Percentiles rank a stretch among this genome's conserved stretches.
Conservation (phyloP, 2,329 filamentous ascomycete species). For the Parastagonospora nodorum region DNA sequence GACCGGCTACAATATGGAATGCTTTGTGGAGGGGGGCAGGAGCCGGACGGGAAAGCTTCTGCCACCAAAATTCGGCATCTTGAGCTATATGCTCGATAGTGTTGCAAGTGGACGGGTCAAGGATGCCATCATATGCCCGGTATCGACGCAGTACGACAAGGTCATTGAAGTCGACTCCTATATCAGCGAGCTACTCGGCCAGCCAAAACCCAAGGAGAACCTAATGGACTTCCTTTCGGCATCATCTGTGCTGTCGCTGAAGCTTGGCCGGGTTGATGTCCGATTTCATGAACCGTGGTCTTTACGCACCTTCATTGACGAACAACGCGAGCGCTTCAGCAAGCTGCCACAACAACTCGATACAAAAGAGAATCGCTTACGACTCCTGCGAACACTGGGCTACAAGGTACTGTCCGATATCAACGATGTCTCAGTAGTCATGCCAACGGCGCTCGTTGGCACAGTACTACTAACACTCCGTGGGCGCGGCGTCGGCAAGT, state of each 20-base stretch:
- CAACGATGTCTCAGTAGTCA: slow-evolving; percentile 94
- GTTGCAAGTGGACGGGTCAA: slow-evolving; percentile 85
- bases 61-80: slow-evolving; percentile 92
- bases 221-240: slow-evolving; percentile 85
- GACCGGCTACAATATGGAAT: slow-evolving; percentile 92
- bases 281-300: slow-evolving; percentile 98
- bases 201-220: slow-evolving; percentile 96
- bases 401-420: slow-evolving; percentile 94
- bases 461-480: slow-evolving; percentile 90
- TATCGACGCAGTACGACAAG: slow-evolving; percentile 98
- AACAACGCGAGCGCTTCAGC: slow-evolving; percentile 68
- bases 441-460: slow-evolving; percentile 95
- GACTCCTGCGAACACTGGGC: slow-evolving; percentile 81
- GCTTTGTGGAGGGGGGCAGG: slow-evolving; percentile 96
- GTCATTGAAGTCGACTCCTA: slow-evolving; percentile 94
- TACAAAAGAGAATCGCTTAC: slow-evolving; percentile 61
- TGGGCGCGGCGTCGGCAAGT: slow-evolving; percentile 86
- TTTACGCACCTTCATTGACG: slow-evolving; percentile 76
- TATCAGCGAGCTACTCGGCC: slow-evolving; percentile 88
- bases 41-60: slow-evolving; percentile 93
- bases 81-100: slow-evolving; percentile 90
- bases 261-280: slow-evolving; percentile 89
- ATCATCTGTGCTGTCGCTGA: slow-evolving; percentile 85
- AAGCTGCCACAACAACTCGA: slow-evolving; percentile 42
- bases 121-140: slow-evolving; percentile 91